Conservation (phyloP, 345 rosid species). For the Arabidopsis suecica region DNA sequence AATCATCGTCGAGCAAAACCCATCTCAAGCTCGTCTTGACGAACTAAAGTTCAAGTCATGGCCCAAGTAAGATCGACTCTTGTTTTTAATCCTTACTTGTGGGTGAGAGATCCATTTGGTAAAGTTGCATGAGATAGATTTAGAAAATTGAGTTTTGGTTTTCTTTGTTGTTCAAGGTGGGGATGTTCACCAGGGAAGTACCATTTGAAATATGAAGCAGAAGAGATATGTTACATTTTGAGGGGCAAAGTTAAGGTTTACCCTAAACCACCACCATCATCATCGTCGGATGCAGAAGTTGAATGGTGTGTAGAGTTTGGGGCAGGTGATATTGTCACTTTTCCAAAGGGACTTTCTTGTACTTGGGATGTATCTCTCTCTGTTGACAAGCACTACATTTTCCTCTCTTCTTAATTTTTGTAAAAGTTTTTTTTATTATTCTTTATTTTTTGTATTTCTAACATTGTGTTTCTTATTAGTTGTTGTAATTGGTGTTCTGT, state of each 20-base stretch:
- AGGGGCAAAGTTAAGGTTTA: slow-evolving; percentile 84
- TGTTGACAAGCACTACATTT: slow-evolving; percentile 85
- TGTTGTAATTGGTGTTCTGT: not conserved
- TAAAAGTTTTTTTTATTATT: slow-evolving; percentile 15
- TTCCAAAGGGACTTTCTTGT: slow-evolving; percentile 88
- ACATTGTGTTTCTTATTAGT: slow-evolving; percentile 1
- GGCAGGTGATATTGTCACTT: slow-evolving; percentile 86
- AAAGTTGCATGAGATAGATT: not conserved
- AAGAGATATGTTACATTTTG: slow-evolving; percentile 82
- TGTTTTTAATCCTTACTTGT: not conserved
- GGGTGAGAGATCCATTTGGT: not conserved
- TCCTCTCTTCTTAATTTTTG: slow-evolving; percentile 47
- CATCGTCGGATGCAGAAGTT: slow-evolving; percentile 28
- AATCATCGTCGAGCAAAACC: slow-evolving; percentile 71
- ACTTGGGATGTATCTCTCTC: slow-evolving; percentile 91
- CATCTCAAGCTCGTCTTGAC: slow-evolving; percentile 66
- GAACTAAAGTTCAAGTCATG: slow-evolving; percentile 89
- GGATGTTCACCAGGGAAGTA: slow-evolving; percentile 89
- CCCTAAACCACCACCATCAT: slow-evolving; percentile 53
- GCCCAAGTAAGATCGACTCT: slow-evolving; percentile 74
- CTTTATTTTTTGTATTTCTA: not conserved
- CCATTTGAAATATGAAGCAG: slow-evolving; percentile 83
- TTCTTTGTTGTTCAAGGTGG: slow-evolving; percentile 55
- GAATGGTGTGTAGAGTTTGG: slow-evolving; percentile 79
- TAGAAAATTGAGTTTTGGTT: not conserved